Evolutionary conservation across 2,329 filamentous ascomycete genomes (phyloP).

Genomic region (Ophiostoma sp.): DNA sequence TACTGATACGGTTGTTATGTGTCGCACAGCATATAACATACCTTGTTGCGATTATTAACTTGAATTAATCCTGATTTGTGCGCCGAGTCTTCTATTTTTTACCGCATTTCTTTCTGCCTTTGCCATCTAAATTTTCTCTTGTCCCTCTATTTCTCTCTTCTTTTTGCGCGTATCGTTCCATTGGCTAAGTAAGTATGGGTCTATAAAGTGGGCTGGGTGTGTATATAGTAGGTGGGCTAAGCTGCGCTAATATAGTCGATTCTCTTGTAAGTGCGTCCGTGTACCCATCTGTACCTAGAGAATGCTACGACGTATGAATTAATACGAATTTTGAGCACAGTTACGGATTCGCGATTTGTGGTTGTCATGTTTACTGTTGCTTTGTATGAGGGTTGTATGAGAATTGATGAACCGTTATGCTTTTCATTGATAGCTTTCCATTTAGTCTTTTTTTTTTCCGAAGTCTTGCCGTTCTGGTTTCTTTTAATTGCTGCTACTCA

Average conservation of each 20-base stretch:
- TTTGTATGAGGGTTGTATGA: no score
- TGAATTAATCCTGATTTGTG: not conserved
- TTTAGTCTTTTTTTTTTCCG: no score
- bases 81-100: not conserved
- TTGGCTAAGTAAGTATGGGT: constrained; percentile 11
- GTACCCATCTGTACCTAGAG: not conserved
- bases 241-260: constrained; percentile 8
- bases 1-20: no score
- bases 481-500: no score
- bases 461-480: no score
- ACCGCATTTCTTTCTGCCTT: not conserved
- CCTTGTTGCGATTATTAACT: no score
- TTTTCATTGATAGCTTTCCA: no score
- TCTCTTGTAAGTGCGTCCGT: constrained; percentile 7
- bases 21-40: no score
- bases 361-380: not conserved
- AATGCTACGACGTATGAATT: not conserved
- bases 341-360: not conserved
- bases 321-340: not conserved
- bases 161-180: constrained; percentile 18
- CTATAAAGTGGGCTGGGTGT: constrained; percentile 13
- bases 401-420: no score
- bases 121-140: constrained; percentile 7
- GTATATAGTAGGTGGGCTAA: not conserved
- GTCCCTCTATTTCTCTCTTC: not conserved